These are phyloP conservation scores for Cryptococcus sp. DNA, from an alignment of 1,284 basidiomycete genomes.

Conservation along the genomic window DNA sequence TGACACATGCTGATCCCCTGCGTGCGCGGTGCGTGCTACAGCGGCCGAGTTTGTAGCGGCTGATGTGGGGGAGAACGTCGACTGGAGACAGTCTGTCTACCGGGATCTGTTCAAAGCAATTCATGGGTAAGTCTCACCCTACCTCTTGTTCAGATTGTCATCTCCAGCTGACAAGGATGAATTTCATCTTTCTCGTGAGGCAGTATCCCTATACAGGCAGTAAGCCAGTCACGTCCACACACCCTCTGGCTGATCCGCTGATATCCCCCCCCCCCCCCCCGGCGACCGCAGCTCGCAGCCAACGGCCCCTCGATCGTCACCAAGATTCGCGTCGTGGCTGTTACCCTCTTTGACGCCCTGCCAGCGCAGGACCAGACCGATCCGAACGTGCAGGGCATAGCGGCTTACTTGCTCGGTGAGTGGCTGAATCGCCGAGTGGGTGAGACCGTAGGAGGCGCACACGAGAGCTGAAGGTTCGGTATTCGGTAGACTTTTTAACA, in stretches of 20 bases:
- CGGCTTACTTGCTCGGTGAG: slow-evolving; percentile 26
- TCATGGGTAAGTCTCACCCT: slow-evolving; percentile 14
- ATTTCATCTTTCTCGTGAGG: not conserved
- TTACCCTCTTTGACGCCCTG: slow-evolving; percentile 25
- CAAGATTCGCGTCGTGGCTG: slow-evolving; percentile 29
- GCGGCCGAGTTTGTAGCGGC: slow-evolving; percentile 28
- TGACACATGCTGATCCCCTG: not conserved
- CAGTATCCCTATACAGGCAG: slow-evolving; percentile 27
- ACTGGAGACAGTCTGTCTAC: slow-evolving; percentile 29
- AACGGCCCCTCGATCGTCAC: slow-evolving; percentile 30
- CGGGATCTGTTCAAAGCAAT: slow-evolving; percentile 29
- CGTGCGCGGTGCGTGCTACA: slow-evolving; percentile 4
- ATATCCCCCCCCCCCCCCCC: too few relatives aligned
- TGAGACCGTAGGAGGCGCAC: not conserved
- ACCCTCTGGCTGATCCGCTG: too few relatives aligned
- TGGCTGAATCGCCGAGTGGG: not conserved
- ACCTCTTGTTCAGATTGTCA: too few relatives aligned
- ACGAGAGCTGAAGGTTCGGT: not conserved
- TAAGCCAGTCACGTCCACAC: too few relatives aligned
- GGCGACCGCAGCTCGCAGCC: slow-evolving; percentile 21
- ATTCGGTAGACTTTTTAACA: slow-evolving; percentile 20
- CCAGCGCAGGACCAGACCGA: slow-evolving; percentile 20
- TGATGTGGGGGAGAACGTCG: slow-evolving; percentile 22
- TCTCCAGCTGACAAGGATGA: not conserved
- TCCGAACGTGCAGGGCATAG: slow-evolving; percentile 23